phyloP scores from a whole-genome alignment of 441 rosid species.

The Euphorbia corollata region DNA sequence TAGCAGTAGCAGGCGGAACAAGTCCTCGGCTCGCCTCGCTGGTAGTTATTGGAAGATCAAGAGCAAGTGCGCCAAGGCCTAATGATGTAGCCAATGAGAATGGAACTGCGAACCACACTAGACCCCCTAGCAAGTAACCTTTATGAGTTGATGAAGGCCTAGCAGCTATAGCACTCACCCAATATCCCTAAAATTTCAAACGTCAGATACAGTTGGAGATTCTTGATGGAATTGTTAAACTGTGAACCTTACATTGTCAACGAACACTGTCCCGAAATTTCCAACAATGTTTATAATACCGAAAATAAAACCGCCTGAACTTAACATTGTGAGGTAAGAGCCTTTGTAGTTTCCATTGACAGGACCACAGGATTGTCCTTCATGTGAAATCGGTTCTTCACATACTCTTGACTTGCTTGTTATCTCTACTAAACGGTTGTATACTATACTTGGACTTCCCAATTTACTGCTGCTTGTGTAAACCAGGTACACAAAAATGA shows the following conservation, averaged over 20 bases:
- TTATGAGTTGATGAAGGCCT: conserved; percentile 89
- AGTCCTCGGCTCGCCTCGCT: conserved; percentile 78
- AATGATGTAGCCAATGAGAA: conserved; percentile 86
- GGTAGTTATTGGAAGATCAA: conserved; percentile 64
- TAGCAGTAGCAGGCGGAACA: conserved; percentile 90
- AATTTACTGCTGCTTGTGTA: conserved; percentile 75
- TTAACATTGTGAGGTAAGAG: conserved; percentile 79
- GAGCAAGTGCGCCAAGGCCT: conserved; percentile 86
- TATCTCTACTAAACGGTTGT: conserved; percentile 47
- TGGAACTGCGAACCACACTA: conserved; percentile 94
- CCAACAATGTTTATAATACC: conserved; percentile 87
- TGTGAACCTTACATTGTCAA: conserved; percentile 61
- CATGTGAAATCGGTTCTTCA: conserved; percentile 59
- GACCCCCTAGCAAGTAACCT: conserved; percentile 85
- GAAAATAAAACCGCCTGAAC: conserved; percentile 85
- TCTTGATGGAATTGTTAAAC: neutral
- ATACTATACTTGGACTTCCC: conserved; percentile 65
- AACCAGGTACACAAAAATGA: conserved; percentile 77
- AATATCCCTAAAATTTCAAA: conserved; percentile 52
- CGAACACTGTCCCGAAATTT: conserved; percentile 85
- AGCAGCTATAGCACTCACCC: conserved; percentile 98
- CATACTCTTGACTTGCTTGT: conserved; percentile 62
- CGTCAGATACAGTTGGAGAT: neutral
- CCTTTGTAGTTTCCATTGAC: conserved; percentile 67
- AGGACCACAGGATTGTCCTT: conserved; percentile 80